phyloP scores from a whole-genome alignment of 345 rosid genomes.

The Rhodamnia rubescens region DNA sequence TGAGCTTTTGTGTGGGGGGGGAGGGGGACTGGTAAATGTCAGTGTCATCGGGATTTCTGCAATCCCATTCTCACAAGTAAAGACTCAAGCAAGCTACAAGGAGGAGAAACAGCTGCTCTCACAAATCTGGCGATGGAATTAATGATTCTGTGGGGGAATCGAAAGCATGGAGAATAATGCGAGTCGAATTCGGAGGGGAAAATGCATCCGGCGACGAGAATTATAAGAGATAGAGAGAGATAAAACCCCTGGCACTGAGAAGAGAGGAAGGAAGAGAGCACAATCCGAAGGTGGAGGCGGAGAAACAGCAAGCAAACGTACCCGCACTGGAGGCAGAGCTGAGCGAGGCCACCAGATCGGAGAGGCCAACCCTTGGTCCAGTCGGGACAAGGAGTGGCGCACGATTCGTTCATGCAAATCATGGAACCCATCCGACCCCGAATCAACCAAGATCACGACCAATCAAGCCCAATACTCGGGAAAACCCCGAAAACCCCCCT shows the following conservation, averaged over 20 bases:
- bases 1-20: no score
- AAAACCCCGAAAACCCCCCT: not conserved
- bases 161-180: not conserved
- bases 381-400: constrained; percentile 55
- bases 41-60: not conserved
- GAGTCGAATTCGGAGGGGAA: not conserved
- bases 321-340: constrained; percentile 95
- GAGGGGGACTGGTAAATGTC: not conserved
- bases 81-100: not conserved
- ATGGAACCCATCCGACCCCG: constrained; percentile 31
- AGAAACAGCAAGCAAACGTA: constrained; percentile 10
- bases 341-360: constrained; percentile 80
- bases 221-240: not conserved
- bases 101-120: not conserved
- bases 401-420: constrained; percentile 72
- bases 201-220: not conserved
- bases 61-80: not conserved
- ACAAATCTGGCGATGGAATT: not conserved
- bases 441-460: not conserved
- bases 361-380: constrained; percentile 87
- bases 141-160: not conserved
- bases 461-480: not conserved
- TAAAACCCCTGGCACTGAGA: not conserved
- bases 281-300: not conserved
- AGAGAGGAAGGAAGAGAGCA: not conserved